These are phyloP conservation scores for Symbiotaphrina buchneri DNA, from an alignment of 495 filamentous ascomycete genomes.

Conservation along the genomic window DNA sequence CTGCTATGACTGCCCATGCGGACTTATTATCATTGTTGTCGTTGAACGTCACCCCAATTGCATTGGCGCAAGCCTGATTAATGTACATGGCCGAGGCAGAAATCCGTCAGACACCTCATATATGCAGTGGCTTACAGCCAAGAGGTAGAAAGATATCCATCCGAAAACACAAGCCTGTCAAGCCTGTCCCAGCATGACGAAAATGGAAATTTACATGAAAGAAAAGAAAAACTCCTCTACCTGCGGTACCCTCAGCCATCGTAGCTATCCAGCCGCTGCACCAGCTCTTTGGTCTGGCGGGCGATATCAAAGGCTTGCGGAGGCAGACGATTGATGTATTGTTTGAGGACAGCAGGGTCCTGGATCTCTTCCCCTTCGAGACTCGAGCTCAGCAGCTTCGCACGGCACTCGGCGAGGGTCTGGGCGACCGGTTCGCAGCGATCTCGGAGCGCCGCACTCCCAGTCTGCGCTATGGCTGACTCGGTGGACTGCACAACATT, in stretches of 20 bases:
- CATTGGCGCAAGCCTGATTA: too few species aligned
- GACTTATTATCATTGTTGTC: too few species aligned
- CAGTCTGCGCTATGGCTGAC: slow-evolving; percentile 22
- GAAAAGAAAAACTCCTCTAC: too few species aligned
- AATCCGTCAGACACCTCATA: too few species aligned
- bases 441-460: slow-evolving; percentile 23
- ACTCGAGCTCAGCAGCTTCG: slow-evolving; percentile 43
- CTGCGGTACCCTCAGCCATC: too few species aligned
- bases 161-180: too few species aligned
- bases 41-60: too few species aligned
- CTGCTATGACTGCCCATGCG: too few species aligned
- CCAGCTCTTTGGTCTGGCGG: slow-evolving; percentile 48
- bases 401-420: slow-evolving; percentile 37
- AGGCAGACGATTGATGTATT: slow-evolving; percentile 47
- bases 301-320: slow-evolving; percentile 79
- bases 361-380: slow-evolving; percentile 32
- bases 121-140: too few species aligned
- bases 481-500: slow-evolving; percentile 48
- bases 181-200: too few species aligned
- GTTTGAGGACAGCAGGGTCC: slow-evolving; percentile 27
- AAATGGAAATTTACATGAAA: neutral
- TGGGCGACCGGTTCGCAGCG: slow-evolving; percentile 36
- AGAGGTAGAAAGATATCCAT: neutral
- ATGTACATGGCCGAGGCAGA: too few species aligned
- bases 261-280: too few species aligned